Percentiles rank a stretch among this genome's conserved stretches.
These are phyloP conservation scores for Fragaria vesca DNA, from an alignment of 306 rosid genomes.

Conservation along the genomic window DNA sequence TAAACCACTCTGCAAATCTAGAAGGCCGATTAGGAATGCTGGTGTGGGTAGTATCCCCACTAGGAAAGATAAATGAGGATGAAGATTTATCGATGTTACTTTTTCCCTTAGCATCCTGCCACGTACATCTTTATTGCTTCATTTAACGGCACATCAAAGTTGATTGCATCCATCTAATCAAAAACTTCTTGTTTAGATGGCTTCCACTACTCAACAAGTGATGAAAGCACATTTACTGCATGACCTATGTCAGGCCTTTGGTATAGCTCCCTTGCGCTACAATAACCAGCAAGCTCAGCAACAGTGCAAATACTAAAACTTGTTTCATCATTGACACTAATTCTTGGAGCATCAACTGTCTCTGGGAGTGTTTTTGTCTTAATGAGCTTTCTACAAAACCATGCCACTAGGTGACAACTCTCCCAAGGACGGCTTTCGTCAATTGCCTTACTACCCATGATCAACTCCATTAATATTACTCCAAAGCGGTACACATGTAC, in stretches of 20 bases:
- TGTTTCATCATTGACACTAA: slow-evolving; percentile 56
- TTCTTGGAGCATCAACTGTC: slow-evolving; percentile 50
- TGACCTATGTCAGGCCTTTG: slow-evolving; percentile 89
- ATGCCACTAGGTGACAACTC: slow-evolving; percentile 68
- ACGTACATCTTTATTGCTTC: slow-evolving; percentile 53
- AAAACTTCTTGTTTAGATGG: slow-evolving; percentile 45
- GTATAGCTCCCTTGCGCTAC: slow-evolving; percentile 71
- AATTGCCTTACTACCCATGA: slow-evolving; percentile 75
- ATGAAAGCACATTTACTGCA: slow-evolving; percentile 66
- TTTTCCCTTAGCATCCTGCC: slow-evolving; percentile 62
- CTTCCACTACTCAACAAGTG: slow-evolving; percentile 79
- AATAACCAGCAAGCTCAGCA: slow-evolving; percentile 79
- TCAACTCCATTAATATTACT: slow-evolving; percentile 87
- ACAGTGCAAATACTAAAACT: slow-evolving; percentile 43
- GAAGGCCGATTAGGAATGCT: slow-evolving; percentile 50
- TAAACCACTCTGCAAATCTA: slow-evolving; percentile 59
- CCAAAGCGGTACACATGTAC: slow-evolving; percentile 88
- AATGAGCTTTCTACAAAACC: slow-evolving; percentile 61
- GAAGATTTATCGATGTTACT: slow-evolving; percentile 27
- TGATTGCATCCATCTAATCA: slow-evolving; percentile 51
- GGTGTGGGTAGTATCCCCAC: slow-evolving; percentile 46
- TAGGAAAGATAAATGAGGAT: slow-evolving; percentile 25
- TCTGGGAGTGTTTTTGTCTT: slow-evolving; percentile 38
- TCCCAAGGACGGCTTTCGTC: slow-evolving; percentile 76
- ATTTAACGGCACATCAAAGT: slow-evolving; percentile 57